Evolutionary conservation across 495 filamentous ascomycete species (phyloP), one percentile per base, ranked within the genome.

Genomic region (Evansstolkia leycettana): DNA sequence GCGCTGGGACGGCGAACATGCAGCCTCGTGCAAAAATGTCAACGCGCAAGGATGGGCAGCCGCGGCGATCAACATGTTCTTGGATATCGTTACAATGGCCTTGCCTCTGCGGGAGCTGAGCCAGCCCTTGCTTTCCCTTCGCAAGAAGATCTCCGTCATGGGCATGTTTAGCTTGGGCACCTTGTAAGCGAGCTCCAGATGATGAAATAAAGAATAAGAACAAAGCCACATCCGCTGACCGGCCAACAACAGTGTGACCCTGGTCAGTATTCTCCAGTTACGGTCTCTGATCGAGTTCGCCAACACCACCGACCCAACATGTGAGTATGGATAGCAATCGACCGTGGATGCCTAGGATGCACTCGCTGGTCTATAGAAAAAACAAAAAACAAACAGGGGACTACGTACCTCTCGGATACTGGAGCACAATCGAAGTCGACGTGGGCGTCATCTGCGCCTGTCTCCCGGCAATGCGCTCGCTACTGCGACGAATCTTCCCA

Each of bases 11-110:
- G 52, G 46, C 8, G 44, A 57, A 32, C 50, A 54, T 8, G 12
- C 53, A 16, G 58, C 54, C 28, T 43, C 51, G 32, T 63, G 60
- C 48, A 51, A 68, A 20, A 55, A 63, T 34, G 51, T 62, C 29
- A 65, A 65, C 28, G 51, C 48, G 4, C 45, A 64, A n/a, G 62
- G 49, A 2, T 64, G 56, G 52, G 43, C 55, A 11, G 45, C 58
- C 14, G 54, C 65, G 0, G 48, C 38, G 7, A 42, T 73, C 34
- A 69, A 64, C 33, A 64, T 76, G 23, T 31, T 58, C 2, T 46
- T 71, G 1, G 70, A 76, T 38, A 29, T 66, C 0, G 44, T 57
- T 31, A 62, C 69, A 31, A 52, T 76, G 43, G 32, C 51, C 1
- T 46, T 79, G 30, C 57, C 60, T 11, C 30, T 65, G 9, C 43